Percentiles rank a stretch among this genome's conserved stretches.
Evolutionary conservation across 495 filamentous ascomycete species (phyloP).

Genomic region (Penicillium paradoxum): DNA sequence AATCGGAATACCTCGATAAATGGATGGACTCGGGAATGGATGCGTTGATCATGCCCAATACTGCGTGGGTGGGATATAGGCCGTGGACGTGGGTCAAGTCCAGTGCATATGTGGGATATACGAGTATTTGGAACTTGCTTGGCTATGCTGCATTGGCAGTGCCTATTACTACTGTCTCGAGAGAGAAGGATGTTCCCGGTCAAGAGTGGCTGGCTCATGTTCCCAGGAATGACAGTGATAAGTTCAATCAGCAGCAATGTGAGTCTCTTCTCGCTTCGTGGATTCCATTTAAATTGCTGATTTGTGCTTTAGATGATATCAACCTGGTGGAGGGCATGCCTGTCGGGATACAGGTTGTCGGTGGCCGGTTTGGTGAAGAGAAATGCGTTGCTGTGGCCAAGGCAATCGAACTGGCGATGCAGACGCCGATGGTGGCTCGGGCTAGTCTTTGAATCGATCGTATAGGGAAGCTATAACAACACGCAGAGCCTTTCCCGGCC

Average conservation of each 20-base stretch:
- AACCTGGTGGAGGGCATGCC: slow-evolving; percentile 48
- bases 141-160: slow-evolving; percentile 59
- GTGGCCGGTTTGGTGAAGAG: slow-evolving; percentile 44
- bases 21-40: slow-evolving; percentile 59
- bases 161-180: slow-evolving; percentile 43
- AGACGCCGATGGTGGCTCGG: slow-evolving; percentile 6
- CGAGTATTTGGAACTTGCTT: slow-evolving; percentile 62
- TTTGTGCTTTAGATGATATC: slow-evolving; percentile 31
- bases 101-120: slow-evolving; percentile 58
- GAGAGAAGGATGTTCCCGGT: slow-evolving; percentile 20
- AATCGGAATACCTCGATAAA: slow-evolving; percentile 34
- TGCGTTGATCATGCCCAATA: slow-evolving; percentile 58
- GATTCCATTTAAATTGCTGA: background rate
- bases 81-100: slow-evolving; percentile 47
- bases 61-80: slow-evolving; percentile 50
- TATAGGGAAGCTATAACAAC: background rate
- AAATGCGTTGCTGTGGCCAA: slow-evolving; percentile 44
- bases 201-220: slow-evolving; percentile 31
- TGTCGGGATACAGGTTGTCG: slow-evolving; percentile 52
- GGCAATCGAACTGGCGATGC: slow-evolving; percentile 26
- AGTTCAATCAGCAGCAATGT: slow-evolving; percentile 44
- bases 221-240: slow-evolving; percentile 38
- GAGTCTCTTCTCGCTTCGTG: slow-evolving; percentile 6
- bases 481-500: too few species aligned
- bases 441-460: slow-evolving; percentile 9